phyloP scores from a whole-genome alignment of 1,284 basidiomycete genomes.

The Anthracocystis walkeri region DNA sequence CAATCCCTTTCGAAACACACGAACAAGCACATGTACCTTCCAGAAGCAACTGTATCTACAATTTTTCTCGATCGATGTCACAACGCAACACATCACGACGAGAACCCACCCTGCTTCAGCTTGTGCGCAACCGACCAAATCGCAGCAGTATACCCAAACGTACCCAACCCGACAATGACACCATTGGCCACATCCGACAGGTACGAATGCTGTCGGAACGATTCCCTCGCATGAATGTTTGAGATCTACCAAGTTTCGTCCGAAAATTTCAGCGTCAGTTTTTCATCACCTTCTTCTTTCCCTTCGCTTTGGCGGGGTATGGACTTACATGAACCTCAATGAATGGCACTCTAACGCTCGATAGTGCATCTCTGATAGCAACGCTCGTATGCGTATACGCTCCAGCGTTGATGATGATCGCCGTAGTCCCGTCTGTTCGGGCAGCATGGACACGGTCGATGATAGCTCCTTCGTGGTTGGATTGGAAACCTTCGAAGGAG shows the following conservation, averaged over 20 bases:
- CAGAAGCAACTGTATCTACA: not conserved
- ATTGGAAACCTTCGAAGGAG: constrained; percentile 59
- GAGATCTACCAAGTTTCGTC: constrained; percentile 47
- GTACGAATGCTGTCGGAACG: constrained; percentile 69
- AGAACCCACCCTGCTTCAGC: constrained; percentile 8
- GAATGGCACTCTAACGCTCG: constrained; percentile 66
- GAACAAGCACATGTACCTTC: not conserved
- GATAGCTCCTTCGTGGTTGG: constrained; percentile 69
- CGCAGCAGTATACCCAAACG: constrained; percentile 43
- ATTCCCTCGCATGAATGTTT: constrained; percentile 69
- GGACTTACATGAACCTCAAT: constrained; percentile 68
- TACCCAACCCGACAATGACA: constrained; percentile 64
- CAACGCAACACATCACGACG: not conserved
- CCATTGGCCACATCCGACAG: constrained; percentile 67
- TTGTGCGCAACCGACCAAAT: constrained; percentile 23
- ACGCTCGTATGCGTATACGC: constrained; percentile 69
- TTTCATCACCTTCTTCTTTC: not conserved
- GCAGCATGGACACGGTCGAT: constrained; percentile 68
- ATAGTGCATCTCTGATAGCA: constrained; percentile 68
- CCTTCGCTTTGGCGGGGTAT: not conserved
- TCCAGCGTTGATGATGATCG: constrained; percentile 68
- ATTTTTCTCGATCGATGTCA: too few relatives aligned
- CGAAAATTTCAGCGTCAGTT: not conserved
- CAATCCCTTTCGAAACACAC: too few relatives aligned
- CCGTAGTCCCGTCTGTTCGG: constrained; percentile 34